These are phyloP conservation scores for Piromyces finnis DNA, from an alignment of 192 early-diverging fungal species.

Conservation along the genomic window DNA sequence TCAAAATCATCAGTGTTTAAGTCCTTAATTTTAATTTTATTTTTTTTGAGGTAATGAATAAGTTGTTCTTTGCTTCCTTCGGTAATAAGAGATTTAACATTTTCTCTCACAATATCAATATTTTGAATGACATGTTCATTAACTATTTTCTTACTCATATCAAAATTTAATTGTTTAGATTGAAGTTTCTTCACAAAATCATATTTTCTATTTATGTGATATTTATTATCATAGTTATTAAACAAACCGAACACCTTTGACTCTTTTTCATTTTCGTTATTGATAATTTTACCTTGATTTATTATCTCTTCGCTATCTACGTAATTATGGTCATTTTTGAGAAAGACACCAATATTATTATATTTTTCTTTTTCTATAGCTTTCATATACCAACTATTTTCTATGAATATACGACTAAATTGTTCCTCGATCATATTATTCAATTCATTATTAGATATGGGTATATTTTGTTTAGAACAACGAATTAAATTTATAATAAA, in stretches of 20 bases:
- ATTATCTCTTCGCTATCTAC: too few relatives aligned
- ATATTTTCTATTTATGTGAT: background rate
- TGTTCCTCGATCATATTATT: background rate
- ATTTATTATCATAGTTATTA: background rate
- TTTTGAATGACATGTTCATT: background rate
- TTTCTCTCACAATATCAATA: background rate
- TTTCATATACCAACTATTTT: background rate
- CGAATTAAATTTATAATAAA: background rate
- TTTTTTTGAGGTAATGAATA: background rate
- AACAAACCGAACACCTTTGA: background rate
- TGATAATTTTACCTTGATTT: too few relatives aligned
- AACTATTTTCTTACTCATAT: background rate
- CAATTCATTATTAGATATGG: background rate
- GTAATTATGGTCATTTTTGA: background rate
- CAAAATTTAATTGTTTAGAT: background rate
- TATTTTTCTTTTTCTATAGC: background rate
- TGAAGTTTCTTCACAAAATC: background rate
- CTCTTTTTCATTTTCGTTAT: too few relatives aligned
- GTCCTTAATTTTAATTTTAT: background rate
- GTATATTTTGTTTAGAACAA: background rate
- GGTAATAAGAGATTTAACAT: background rate
- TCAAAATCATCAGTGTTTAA: background rate
- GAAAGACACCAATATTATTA: background rate
- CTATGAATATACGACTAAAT: background rate
- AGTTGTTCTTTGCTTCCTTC: background rate